phyloP scores from a whole-genome alignment of 495 filamentous ascomycete species.

The Wilcoxina mikolae region DNA sequence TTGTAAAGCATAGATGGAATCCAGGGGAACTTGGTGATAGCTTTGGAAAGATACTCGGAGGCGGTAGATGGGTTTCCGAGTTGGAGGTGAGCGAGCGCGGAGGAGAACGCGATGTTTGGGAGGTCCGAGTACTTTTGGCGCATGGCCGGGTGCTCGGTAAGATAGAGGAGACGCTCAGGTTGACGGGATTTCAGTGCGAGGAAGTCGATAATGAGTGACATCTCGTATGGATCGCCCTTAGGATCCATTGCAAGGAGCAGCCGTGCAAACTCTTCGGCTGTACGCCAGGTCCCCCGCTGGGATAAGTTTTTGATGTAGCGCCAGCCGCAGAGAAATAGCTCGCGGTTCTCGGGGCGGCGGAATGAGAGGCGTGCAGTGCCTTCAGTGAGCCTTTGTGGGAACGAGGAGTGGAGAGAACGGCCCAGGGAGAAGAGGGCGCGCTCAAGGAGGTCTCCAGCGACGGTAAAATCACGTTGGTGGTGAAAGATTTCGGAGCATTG shows the following conservation, averaged over 20 bases:
- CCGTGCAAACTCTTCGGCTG: conserved; percentile 85
- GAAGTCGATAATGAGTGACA: conserved; percentile 64
- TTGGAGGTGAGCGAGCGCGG: conserved; percentile 57
- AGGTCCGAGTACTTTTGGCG: conserved; percentile 35
- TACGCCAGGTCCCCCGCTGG: conserved; percentile 85
- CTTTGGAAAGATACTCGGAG: conserved; percentile 43
- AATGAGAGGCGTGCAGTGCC: conserved; percentile 74
- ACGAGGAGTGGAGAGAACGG: conserved; percentile 64
- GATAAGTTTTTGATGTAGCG: conserved; percentile 70
- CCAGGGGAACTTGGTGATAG: conserved; percentile 68
- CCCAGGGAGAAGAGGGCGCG: conserved; percentile 88
- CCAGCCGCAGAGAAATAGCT: conserved; percentile 82
- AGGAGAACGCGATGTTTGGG: conserved; percentile 56
- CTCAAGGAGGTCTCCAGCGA: conserved; percentile 77
- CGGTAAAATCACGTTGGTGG: conserved; percentile 70
- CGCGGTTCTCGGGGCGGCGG: conserved; percentile 64
- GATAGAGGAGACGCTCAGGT: conserved; percentile 55
- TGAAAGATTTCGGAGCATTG: conserved; percentile 86
- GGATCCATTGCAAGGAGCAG: conserved; percentile 61
- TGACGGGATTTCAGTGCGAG: conserved; percentile 67
- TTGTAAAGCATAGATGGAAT: conserved; percentile 61
- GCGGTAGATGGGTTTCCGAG: conserved; percentile 50
- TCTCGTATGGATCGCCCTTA: conserved; percentile 64
- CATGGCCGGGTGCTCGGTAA: conserved; percentile 47
- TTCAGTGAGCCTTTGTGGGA: conserved; percentile 55